These are phyloP conservation scores for Rhytidhysteron rufulum DNA, from an alignment of 2,329 filamentous ascomycete species.

Conservation along the genomic window DNA sequence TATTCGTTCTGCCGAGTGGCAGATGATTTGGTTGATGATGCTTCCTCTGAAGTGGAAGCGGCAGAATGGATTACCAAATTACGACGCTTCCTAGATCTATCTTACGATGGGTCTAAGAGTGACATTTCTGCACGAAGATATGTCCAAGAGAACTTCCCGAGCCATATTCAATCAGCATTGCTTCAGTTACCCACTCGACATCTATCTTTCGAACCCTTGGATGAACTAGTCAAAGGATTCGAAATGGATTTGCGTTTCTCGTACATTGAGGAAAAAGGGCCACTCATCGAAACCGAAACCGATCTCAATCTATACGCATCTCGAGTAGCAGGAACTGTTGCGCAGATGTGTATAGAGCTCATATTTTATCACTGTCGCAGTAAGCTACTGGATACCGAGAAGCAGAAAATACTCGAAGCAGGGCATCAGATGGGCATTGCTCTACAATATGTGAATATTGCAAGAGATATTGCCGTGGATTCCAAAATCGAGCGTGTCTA, in stretches of 20 bases:
- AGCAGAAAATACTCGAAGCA: constrained; percentile 49
- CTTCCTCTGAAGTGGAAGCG: constrained; percentile 51
- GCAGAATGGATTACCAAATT: constrained; percentile 57
- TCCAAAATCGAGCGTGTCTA: constrained; percentile 65
- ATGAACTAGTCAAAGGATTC: constrained; percentile 64
- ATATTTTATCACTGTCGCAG: constrained; percentile 57
- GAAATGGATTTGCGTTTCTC: constrained; percentile 62
- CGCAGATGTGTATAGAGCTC: constrained; percentile 63
- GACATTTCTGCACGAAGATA: constrained; percentile 27
- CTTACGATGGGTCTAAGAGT: constrained; percentile 37
- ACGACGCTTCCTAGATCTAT: constrained; percentile 53
- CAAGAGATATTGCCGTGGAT: constrained; percentile 67
- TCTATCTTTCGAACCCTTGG: constrained; percentile 58
- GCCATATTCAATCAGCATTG: constrained; percentile 51
- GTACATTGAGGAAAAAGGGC: constrained; percentile 10
- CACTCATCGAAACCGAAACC: constrained; percentile 55
- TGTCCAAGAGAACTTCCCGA: constrained; percentile 51
- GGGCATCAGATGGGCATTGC: constrained; percentile 67
- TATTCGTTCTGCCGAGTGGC: constrained; percentile 73
- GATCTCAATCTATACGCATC: constrained; percentile 62
- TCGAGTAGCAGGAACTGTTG: constrained; percentile 70
- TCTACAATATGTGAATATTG: constrained; percentile 74
- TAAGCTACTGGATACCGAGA: constrained; percentile 25
- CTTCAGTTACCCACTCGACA: constrained; percentile 55
- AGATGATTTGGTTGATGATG: constrained; percentile 69